Evolutionary conservation across 1,284 basidiomycete species (phyloP), one percentile per base, ranked within the genome.

Genomic region (Naganishia cerealis): DNA sequence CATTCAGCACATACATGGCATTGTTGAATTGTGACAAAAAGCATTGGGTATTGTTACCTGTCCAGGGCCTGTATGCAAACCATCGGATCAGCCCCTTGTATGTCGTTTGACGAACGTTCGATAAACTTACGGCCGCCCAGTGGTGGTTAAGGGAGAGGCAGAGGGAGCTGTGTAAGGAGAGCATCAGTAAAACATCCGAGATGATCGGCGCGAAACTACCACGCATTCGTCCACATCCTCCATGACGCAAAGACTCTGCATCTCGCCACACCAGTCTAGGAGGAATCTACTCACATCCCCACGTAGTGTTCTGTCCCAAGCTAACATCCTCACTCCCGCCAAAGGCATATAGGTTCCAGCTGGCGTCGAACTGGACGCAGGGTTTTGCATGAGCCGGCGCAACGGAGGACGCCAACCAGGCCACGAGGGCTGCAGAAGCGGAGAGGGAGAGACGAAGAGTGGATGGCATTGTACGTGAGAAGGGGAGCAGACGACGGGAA

Each of bases 1-100:
- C 90, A 73, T 89, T 88, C 56, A 91, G 77, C 50, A 92, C 86
- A 75, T 93, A 93, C 75, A 94, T 84, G 48, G 90, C 76, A 62
- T 82, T 82, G 72, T 75, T 75, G 71, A 74, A 77, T 70, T 81
- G 79, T 12, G 76, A 77, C n/a, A 81, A 72, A 55, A 80, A 66
- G 72, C 81, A 82, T 59, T 79, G 78, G 5, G 78, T 75, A 72
- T 76, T 74, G 70, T 75, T 76, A 33, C 80, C 80, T 7, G 76
- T 78, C 76, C 77, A 81, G 33, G 80, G 77, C 29, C 76, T 76
- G 46, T 50, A 24, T 21, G 46, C 58, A 0, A 26, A 26, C 33
- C 33, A 40, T 24, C 2, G 5, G 13, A 39, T 16, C 16, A n/a
- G n/a, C 18, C 1, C 38, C 18, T 29, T n/a, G 18, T 8, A 38